A percentile compares a stretch with the other conserved stretches of the same genome.
Conservation (phyloP, 306 rosid genomes). For the Casuarina cunninghamiana region DNA sequence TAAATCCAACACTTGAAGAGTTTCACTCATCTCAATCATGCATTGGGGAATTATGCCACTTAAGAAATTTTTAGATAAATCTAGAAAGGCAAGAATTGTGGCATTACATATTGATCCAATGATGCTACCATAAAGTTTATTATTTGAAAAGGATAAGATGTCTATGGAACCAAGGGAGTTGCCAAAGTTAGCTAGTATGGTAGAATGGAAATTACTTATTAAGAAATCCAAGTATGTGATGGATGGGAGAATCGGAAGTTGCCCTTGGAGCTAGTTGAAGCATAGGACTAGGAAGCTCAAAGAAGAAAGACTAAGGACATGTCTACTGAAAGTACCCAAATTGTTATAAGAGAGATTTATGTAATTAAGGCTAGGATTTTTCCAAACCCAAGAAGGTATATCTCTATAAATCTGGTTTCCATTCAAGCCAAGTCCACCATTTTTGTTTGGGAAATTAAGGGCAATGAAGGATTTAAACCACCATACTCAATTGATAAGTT, state of each 20-base stretch:
- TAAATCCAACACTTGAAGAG: slow-evolving; percentile 26
- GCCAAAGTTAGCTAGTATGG: neutral
- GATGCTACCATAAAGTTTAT: neutral
- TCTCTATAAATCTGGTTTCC: too few species aligned
- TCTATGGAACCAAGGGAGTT: accelerated
- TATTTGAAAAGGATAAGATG: slow-evolving; percentile 34
- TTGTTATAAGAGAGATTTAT: neutral
- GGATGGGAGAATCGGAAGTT: neutral
- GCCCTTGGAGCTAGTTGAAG: slow-evolving; percentile 32
- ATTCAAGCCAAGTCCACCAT: too few species aligned
- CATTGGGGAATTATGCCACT: slow-evolving; percentile 24
- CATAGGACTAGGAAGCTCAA: slow-evolving; percentile 28
- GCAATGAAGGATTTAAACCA: too few species aligned
- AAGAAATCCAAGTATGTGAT: slow-evolving; percentile 31
- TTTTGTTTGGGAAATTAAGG: too few species aligned
- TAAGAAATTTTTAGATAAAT: neutral
- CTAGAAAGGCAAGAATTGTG: neutral
- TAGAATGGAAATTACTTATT: slow-evolving; percentile 14
- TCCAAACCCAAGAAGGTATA: too few species aligned
- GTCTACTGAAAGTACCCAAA: neutral
- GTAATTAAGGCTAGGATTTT: too few species aligned
- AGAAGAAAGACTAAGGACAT: neutral
- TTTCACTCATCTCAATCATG: neutral
- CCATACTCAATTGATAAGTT: too few species aligned
- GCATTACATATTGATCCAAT: slow-evolving; percentile 36